Conservation (phyloP, 2,329 filamentous ascomycete genomes). For the Laburnicola sp. region DNA sequence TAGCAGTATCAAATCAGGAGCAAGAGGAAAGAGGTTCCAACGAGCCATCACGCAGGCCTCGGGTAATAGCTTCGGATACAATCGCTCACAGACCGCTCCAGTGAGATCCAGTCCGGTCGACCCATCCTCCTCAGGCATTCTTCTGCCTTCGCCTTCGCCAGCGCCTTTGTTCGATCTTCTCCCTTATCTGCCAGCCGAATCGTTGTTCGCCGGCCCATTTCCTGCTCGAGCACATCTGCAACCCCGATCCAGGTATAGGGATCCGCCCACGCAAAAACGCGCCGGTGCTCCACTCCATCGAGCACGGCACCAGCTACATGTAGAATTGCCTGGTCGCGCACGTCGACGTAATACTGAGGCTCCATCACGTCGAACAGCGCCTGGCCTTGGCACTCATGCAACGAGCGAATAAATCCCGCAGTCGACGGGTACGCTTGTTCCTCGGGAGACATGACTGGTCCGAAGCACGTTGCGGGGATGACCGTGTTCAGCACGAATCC, state of each 20-base stretch:
- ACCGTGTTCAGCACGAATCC: constrained; percentile 17
- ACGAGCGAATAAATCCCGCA: constrained; percentile 13
- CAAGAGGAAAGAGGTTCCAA: too few species aligned
- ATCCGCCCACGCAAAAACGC: constrained; percentile 18
- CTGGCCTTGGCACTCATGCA: constrained; percentile 14
- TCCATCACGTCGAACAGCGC: constrained; percentile 11
- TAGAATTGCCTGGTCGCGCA: constrained; percentile 16
- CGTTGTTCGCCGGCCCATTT: constrained; percentile 13
- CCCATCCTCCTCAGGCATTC: constrained; percentile 16
- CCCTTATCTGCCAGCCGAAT: constrained; percentile 16
- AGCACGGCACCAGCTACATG: constrained; percentile 20
- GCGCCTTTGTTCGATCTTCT: constrained; percentile 13
- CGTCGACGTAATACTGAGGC: constrained; percentile 14
- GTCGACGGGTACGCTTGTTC: constrained; percentile 16
- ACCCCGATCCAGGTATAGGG: constrained; percentile 17
- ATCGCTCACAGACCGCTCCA: constrained; percentile 14
- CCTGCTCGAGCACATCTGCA: constrained; percentile 12
- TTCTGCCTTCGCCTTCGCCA: constrained; percentile 2
- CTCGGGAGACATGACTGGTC: constrained; percentile 12
- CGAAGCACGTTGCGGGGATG: constrained; percentile 16
- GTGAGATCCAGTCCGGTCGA: constrained; percentile 11
- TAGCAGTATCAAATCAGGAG: too few species aligned
- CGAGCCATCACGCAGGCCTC: constrained; percentile 3
- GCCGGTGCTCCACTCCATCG: constrained; percentile 15
- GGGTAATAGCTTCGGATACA: constrained; percentile 19